A percentile compares a stretch with the other conserved stretches of the same genome.
Conservation (phyloP, 768 basidiomycete genomes). For the Suillus plorans region DNA sequence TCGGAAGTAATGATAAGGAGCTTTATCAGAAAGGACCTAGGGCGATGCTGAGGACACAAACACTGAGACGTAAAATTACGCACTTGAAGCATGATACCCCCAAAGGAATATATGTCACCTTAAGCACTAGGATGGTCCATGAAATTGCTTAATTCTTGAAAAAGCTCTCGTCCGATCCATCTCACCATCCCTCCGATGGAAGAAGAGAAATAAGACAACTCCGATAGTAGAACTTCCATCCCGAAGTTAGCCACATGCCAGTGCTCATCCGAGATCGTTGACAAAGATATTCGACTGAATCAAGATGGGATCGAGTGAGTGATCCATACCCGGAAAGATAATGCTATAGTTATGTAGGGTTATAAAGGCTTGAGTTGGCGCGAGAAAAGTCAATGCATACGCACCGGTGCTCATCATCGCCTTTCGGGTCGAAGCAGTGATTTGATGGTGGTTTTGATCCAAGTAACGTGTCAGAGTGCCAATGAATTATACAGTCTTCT, state of each 20-base stretch:
- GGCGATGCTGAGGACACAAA: not conserved
- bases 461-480: slow-evolving; percentile 22
- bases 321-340: slow-evolving; percentile 10
- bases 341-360: slow-evolving; percentile 6
- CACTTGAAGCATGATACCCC: slow-evolving; percentile 25
- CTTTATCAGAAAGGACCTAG: slow-evolving; percentile 15
- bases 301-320: not conserved
- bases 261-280: slow-evolving; percentile 5
- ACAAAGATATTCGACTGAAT: slow-evolving; percentile 12
- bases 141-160: not conserved
- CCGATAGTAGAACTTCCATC: slow-evolving; percentile 2
- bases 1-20: slow-evolving; percentile 20
- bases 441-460: slow-evolving; percentile 3
- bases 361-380: not conserved
- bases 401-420: not conserved
- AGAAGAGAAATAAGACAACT: slow-evolving; percentile 11
- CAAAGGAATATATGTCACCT: slow-evolving; percentile 19
- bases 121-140: not conserved
- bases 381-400: not conserved
- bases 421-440: slow-evolving; percentile 8
- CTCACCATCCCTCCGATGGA: slow-evolving; percentile 6
- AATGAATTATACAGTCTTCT: no score
- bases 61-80: slow-evolving; percentile 25
- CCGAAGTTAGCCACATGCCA: slow-evolving; percentile 6
- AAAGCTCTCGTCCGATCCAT: slow-evolving; percentile 11